These are phyloP conservation scores for Tricholoma hemisulphureum DNA, from an alignment of 768 basidiomycete genomes.

Conservation along the genomic window DNA sequence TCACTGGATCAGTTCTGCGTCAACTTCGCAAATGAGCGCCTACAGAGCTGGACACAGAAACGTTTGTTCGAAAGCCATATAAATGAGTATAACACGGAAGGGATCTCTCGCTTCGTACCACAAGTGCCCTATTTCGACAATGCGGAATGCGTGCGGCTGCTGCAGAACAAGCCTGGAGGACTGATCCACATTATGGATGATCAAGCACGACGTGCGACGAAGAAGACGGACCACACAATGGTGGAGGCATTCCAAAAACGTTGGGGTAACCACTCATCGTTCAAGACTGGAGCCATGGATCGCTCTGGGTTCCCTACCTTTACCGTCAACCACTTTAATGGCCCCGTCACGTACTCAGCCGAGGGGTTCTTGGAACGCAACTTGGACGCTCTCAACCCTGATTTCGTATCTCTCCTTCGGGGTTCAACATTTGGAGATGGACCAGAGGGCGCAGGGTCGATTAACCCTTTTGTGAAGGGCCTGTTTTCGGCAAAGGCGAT, in stretches of 20 bases:
- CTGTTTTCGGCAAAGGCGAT: conserved; percentile 88
- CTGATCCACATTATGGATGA: conserved; percentile 98
- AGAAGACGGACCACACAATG: conserved; percentile 94
- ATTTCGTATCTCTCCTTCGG: conserved; percentile 87
- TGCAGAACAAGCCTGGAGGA: conserved; percentile 86
- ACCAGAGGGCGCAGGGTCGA: conserved; percentile 71
- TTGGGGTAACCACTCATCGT: conserved; percentile 91
- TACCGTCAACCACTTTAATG: conserved; percentile 89
- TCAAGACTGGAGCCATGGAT: conserved; percentile 78
- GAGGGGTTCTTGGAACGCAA: conserved; percentile 90
- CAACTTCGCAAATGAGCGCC: conserved; percentile 93
- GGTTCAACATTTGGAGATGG: conserved; percentile 53
- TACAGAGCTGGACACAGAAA: conserved; percentile 81
- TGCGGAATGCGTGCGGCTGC: conserved; percentile 79
- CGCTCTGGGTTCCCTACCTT: conserved; percentile 83
- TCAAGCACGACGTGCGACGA: conserved; percentile 79
- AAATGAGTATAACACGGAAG: conserved; percentile 82
- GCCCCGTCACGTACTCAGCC: conserved; percentile 87
- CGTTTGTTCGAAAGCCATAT: conserved; percentile 78
- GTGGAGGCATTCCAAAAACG: conserved; percentile 91
- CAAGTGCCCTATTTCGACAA: conserved; percentile 86
- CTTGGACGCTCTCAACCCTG: conserved; percentile 85
- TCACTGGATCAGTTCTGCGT: conserved; percentile 95
- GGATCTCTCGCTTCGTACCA: conserved; percentile 68
- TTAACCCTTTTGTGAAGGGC: conserved; percentile 88